Evolutionary conservation across 2,329 filamentous ascomycete genomes (phyloP), one percentile per base, ranked within the genome.

Genomic region (Pseudogymnoascus sp.): DNA sequence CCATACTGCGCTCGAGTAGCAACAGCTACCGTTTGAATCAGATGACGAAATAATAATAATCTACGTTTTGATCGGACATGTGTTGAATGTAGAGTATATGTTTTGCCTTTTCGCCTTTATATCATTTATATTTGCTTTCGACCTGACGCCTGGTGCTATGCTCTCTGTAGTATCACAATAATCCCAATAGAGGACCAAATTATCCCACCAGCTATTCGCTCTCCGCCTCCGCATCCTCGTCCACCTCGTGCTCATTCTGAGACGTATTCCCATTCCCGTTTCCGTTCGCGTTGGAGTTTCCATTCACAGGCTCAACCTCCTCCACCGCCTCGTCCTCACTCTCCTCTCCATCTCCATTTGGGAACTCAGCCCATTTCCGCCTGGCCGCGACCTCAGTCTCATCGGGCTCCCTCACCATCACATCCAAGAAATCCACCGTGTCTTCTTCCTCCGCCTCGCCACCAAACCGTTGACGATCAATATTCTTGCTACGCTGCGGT

Each of bases 401-500:
- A 30, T 75, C 76, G 6, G 83, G 82, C 41, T 85, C 81, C 32
- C 79, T 75, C 12, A 87, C 75, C 7, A 74, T 76, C 22, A 85
- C 73, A 59, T 84, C 79, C 57, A 85, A 74, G 66, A 83, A 78
- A 65, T 85, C 81, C 11, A 84, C 74, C 38, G 78, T 76, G 67
- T 79, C 75, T 65, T 79, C 78, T 35, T 80, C 77, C 30, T 76
- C 71, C 66, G 67, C 60, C 12, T 60, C 60, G 18, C 60, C 59
- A 12, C 65, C 62, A 38, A 63, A 65, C 41, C 63, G 65, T 57
- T 67, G 67, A 32, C 81, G 79, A 50, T 81, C 79, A 65, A 86
- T 85, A 69, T 84, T 84, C 76, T 83, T 86, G 63, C 78, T 81
- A 62, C 85, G 79, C 72, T 86, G 84, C 30, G 83, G 83, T 47